These are phyloP conservation scores for Moesziomyces sp. DNA, from an alignment of 1,284 basidiomycete species.

Conservation along the genomic window DNA sequence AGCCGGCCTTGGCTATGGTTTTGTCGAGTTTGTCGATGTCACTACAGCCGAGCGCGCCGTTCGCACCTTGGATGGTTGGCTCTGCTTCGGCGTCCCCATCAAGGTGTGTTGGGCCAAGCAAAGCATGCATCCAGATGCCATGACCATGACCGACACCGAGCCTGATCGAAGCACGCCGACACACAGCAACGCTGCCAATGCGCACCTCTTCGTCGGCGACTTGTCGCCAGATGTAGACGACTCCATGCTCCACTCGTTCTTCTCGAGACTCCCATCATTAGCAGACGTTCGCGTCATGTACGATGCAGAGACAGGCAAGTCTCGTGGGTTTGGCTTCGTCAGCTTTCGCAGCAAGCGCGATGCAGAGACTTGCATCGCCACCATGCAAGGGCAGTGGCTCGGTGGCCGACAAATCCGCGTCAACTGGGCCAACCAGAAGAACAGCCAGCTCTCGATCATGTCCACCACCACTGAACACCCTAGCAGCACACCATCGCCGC, in stretches of 20 bases:
- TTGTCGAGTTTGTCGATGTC: slow-evolving; percentile 94
- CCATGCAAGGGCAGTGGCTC: slow-evolving; percentile 99
- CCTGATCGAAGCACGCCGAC: slow-evolving; percentile 2
- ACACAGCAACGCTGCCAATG: slow-evolving; percentile 81
- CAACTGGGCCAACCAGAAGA: slow-evolving; percentile 99
- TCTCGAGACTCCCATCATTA: slow-evolving; percentile 91
- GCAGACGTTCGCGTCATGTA: slow-evolving; percentile 99
- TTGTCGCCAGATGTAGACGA: slow-evolving; percentile 98
- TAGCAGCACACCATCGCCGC: neutral
- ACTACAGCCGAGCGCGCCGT: slow-evolving; percentile 95
- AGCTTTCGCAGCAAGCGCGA: slow-evolving; percentile 95
- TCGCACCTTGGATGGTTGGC: slow-evolving; percentile 94
- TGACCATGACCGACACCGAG: slow-evolving; percentile 3
- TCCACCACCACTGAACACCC: neutral
- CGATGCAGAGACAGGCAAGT: slow-evolving; percentile 99
- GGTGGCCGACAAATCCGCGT: slow-evolving; percentile 96
- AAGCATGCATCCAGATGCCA: slow-evolving; percentile 34
- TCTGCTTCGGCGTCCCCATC: slow-evolving; percentile 87
- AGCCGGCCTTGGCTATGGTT: slow-evolving; percentile 97
- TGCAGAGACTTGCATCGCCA: slow-evolving; percentile 95
- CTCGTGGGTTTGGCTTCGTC: slow-evolving; percentile 90
- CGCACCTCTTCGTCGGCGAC: slow-evolving; percentile 98
- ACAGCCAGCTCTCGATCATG: slow-evolving; percentile 72
- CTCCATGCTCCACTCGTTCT: slow-evolving; percentile 93
- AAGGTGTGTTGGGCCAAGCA: slow-evolving; percentile 66